These are phyloP conservation scores for Typha latifolia DNA, from an alignment of 176 grass and related monocot genomes.

Conservation along the genomic window DNA sequence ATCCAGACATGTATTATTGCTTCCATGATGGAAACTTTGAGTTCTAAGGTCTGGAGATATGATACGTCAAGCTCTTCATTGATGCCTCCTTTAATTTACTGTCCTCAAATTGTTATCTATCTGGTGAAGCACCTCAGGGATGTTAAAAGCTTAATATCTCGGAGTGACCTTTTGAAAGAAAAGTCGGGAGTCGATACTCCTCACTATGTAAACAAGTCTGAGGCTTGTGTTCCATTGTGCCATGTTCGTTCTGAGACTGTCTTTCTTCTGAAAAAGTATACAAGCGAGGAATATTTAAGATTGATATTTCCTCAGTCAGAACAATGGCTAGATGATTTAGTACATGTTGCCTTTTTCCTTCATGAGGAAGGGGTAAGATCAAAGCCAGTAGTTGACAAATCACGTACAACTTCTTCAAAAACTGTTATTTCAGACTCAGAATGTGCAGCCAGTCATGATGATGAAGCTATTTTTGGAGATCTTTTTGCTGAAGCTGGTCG, in stretches of 20 bases:
- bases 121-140: slow-evolving; percentile 55
- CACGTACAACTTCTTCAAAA: slow-evolving; percentile 45
- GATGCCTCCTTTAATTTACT: slow-evolving; percentile 72
- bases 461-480: slow-evolving; percentile 89
- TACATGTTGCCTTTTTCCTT: slow-evolving; percentile 75
- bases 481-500: slow-evolving; percentile 76
- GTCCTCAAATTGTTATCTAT: slow-evolving; percentile 60
- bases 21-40: slow-evolving; percentile 70
- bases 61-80: slow-evolving; percentile 54
- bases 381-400: slow-evolving; percentile 39
- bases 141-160: slow-evolving; percentile 43
- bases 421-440: slow-evolving; percentile 62
- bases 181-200: slow-evolving; percentile 26
- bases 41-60: slow-evolving; percentile 44
- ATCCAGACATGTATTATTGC: slow-evolving; percentile 66
- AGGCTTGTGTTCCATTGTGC: slow-evolving; percentile 45
- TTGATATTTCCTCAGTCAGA: slow-evolving; percentile 62
- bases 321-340: slow-evolving; percentile 79
- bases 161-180: slow-evolving; percentile 26
- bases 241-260: slow-evolving; percentile 42
- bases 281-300: slow-evolving; percentile 48
- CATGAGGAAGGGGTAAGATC: slow-evolving; percentile 72
- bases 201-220: slow-evolving; percentile 26
- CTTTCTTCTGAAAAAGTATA: slow-evolving; percentile 52
- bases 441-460: slow-evolving; percentile 63